Evolutionary conservation across 257 asterid species (phyloP), one percentile per base, ranked within the genome.

Genomic region (Gentiana macrophylla): DNA sequence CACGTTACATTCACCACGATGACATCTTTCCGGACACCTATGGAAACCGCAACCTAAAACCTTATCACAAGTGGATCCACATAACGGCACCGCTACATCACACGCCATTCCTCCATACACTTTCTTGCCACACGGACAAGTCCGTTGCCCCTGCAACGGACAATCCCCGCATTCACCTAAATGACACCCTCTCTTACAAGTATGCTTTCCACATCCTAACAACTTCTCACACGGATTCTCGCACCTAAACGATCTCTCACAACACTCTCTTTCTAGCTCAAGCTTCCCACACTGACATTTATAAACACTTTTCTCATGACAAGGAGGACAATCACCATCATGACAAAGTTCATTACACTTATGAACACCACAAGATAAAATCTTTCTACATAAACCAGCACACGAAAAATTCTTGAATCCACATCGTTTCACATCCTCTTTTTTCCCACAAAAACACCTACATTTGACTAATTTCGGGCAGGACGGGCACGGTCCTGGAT

Each of bases 21-120:
- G 98, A 72, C 98, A 90, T 81, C 98, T 82, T 75, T 90, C 96
- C 0, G 88, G 94, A 64, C 96, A 90, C 74, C 83, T 70, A 70
- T 90, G 98, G 69, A 65, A 77, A 57, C 96, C 81, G 55, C 98
- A 90, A 53, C 73, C 69, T 82, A 90, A 64, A 71, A 73, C 49
- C 72, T 86, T 84, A 57, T 75, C 84, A 62, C 98, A 90, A 13
- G 92, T 84, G 11, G 84, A 78, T 35, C 96, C 98, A 65, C 98
- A 90, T 12, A 84, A 41, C 1, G 96, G 86, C 54, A 77, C 78
- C 4, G 69, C 51, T 53, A 74, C 87, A 69, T 90, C 96, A 72
- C 96, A 90, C 11, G 86, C 80, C 82, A 87, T 79, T 72, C 95
- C 94, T 61, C 82, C 94, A 48, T 86, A 63, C 4, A 65, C 75